These are phyloP conservation scores for Xanthoconium purpureum DNA, from an alignment of 768 basidiomycete species.

Conservation along the genomic window DNA sequence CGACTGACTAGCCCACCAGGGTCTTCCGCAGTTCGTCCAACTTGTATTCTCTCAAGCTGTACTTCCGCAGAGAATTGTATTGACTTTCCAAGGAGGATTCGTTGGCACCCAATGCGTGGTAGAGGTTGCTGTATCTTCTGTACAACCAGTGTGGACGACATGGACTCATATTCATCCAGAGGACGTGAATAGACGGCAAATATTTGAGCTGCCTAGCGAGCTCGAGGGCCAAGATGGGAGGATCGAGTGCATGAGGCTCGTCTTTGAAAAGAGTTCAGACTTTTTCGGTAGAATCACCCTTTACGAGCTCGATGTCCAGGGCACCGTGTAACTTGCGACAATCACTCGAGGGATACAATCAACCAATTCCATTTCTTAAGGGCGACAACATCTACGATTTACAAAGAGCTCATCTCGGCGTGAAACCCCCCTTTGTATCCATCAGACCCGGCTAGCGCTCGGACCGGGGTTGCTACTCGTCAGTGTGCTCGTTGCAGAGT, in stretches of 20 bases:
- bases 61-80: slow-evolving; percentile 49
- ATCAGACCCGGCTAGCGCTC: not conserved
- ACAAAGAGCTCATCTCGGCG: slow-evolving; percentile 1
- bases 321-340: slow-evolving; percentile 6
- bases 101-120: slow-evolving; percentile 66
- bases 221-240: slow-evolving; percentile 14
- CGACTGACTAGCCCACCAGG: slow-evolving; percentile 41
- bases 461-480: not conserved
- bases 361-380: slow-evolving; percentile 27
- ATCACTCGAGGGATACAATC: slow-evolving; percentile 21
- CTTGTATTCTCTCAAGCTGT: slow-evolving; percentile 52
- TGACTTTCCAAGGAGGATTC: slow-evolving; percentile 87
- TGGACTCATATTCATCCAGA: slow-evolving; percentile 67
- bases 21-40: slow-evolving; percentile 73
- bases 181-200: slow-evolving; percentile 73
- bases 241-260: slow-evolving; percentile 53
- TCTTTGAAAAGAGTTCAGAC: slow-evolving; percentile 81
- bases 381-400: slow-evolving; percentile 12
- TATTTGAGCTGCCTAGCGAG: slow-evolving; percentile 48
- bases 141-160: slow-evolving; percentile 45
- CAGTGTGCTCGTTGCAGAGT: not conserved
- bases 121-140: slow-evolving; percentile 33
- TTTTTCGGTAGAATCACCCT: slow-evolving; percentile 80
- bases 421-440: not conserved
- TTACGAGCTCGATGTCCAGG: slow-evolving; percentile 54